A percentile compares a stretch with the other conserved stretches of the same genome.
Evolutionary conservation across 2,329 filamentous ascomycete species (phyloP).

Genomic region (Exophiala calicioides): DNA sequence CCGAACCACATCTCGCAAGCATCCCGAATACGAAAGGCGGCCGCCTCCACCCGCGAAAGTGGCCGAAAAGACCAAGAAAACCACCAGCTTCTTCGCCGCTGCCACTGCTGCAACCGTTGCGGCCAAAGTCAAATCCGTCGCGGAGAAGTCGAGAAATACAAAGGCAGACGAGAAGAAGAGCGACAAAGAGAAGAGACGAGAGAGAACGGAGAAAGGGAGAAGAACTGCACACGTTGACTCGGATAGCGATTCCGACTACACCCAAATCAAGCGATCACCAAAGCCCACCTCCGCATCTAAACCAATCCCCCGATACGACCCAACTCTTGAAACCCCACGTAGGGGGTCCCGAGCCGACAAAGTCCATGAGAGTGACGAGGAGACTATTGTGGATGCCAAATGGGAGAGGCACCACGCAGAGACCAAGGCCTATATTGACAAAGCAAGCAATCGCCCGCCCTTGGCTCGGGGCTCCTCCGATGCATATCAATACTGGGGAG

Average conservation of each 20-base stretch:
- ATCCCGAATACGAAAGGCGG: constrained; percentile 39
- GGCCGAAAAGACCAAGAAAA: constrained; percentile 40
- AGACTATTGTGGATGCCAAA: constrained; percentile 33
- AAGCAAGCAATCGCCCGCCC: constrained; percentile 22
- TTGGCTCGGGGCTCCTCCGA: constrained; percentile 19
- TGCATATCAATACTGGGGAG: constrained; percentile 22
- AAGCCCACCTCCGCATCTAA: constrained; percentile 21
- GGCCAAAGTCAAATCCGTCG: constrained; percentile 25
- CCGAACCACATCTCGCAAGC: constrained; percentile 42
- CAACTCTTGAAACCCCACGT: constrained; percentile 12
- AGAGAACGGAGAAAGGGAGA: constrained; percentile 42
- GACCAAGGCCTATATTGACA: constrained; percentile 42
- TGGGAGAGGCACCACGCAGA: constrained; percentile 35
- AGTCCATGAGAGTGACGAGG: constrained; percentile 24
- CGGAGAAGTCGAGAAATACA: constrained; percentile 23
- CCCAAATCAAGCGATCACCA: constrained; percentile 20
- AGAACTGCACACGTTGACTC: constrained; percentile 34
- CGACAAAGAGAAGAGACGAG: constrained; percentile 46
- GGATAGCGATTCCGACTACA: constrained; percentile 38
- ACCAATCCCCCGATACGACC: constrained; percentile 20
- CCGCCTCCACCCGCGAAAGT: constrained; percentile 34
- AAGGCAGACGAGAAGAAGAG: constrained; percentile 42
- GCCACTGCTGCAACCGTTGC: constrained; percentile 12
- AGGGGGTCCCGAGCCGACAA: constrained; percentile 31
- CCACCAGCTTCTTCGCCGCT: constrained; percentile 30